Evolutionary conservation across 768 basidiomycete species (phyloP), one percentile per base, ranked within the genome.

Genomic region (Hemileccinum rubropunctum): DNA sequence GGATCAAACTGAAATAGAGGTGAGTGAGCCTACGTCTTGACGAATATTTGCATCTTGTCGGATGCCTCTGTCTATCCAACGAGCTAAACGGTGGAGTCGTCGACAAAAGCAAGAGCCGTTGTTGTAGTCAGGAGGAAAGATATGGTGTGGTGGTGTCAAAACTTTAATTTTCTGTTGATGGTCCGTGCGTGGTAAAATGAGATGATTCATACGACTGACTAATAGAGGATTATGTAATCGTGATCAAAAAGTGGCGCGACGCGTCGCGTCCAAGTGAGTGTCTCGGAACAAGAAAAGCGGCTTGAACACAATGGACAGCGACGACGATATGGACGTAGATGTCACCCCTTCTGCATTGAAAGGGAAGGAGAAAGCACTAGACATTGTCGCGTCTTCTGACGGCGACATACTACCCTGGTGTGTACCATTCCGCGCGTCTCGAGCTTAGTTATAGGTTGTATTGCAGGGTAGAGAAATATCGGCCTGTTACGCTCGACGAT

Each of bases 401-500:
- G 72, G 78, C 51, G 89, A 93, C 32, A 86, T 78, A 54, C 70
- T 98, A 32, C 94, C 94, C 36, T 98, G 94, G 94, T 94, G 60
- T 60, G 79, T 64, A 43, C 36, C 21, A 28, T 42, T 44, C 33
- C 14, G 37, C 35, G 43, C 37, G 43, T 46, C 28, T 26, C 21
- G 1, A 4, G 20, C 36, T 14, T 32, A 8, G 9, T 56, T 27
- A 39, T 46, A 26, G 30, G 18, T 48, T 18, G 42, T 34, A 14
- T 38, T 47, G 44, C 38, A 95, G 95, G 95, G 97, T 98, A 33
- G 95, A 99, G 70, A 98, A 98, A 71, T 98, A 98, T 71, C 74
- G 97, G 47, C 97, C 97, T 12, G 87, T 86, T 9, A 86, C 88
- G 3, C 71, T 99, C 49, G 85, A 88, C 59, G 97, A 98, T 59